Percentiles rank a stretch among this genome's conserved stretches.
phyloP scores from a whole-genome alignment of 2,329 filamentous ascomycete genomes.

The Pseudodiploospora longispora region DNA sequence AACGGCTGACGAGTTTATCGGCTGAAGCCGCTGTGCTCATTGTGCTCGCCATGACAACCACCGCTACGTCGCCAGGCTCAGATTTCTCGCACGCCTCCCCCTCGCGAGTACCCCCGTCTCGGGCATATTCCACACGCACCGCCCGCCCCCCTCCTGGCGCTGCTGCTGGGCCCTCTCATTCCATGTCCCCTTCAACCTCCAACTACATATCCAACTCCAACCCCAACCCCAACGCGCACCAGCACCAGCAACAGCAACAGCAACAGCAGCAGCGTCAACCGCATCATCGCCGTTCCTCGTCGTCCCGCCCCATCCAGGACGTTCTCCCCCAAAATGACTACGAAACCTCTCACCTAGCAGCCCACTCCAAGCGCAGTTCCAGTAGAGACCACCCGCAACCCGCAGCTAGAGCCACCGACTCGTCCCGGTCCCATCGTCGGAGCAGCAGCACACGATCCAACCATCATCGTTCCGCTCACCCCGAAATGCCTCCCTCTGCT shows the following conservation, averaged over 20 bases:
- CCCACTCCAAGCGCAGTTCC: conserved; percentile 53
- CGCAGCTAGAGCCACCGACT: conserved; percentile 25
- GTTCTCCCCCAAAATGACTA: conserved; percentile 56
- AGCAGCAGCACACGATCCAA: conserved; percentile 44
- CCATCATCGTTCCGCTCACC: conserved; percentile 25
- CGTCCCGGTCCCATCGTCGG: conserved; percentile 34
- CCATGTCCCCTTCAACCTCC: conserved; percentile 12
- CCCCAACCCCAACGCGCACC: conserved; percentile 10
- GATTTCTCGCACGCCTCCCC: conserved; percentile 15
- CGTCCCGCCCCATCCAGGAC: conserved; percentile 35
- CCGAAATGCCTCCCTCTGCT: conserved; percentile 44
- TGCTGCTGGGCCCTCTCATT: conserved; percentile 13
- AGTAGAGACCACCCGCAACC: conserved; percentile 51
- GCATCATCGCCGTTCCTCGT: conserved; percentile 32
- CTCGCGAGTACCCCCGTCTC: conserved; percentile 22
- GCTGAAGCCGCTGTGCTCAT: too few species aligned
- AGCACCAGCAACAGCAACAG: conserved; percentile 16
- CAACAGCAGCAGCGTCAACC: conserved; percentile 24
- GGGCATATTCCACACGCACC: conserved; percentile 27
- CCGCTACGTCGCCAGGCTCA: conserved; percentile 13
- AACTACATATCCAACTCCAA: conserved; percentile 8
- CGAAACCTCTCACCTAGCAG: conserved; percentile 60
- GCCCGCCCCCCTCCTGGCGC: conserved; percentile 18
- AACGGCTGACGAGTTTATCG: too few species aligned
- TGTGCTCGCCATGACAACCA: conserved; percentile 21